Evolutionary conservation across 2,329 filamentous ascomycete species (phyloP).

Genomic region (Rhynchosporium graminicola): DNA sequence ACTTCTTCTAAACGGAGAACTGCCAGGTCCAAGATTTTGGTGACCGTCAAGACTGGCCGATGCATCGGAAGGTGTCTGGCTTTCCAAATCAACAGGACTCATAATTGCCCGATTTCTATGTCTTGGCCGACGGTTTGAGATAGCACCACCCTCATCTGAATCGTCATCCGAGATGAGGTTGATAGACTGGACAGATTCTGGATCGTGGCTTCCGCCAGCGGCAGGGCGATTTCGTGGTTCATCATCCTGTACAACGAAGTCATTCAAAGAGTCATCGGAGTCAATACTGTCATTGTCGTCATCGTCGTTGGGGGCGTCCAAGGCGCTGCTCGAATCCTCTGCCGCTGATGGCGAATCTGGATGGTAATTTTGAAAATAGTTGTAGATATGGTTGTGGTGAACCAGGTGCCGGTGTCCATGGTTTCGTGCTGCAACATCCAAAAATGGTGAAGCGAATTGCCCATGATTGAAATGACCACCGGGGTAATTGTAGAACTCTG

Average conservation of each 20-base stretch:
- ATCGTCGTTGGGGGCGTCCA: constrained; percentile 22
- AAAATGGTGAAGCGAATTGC: constrained; percentile 7
- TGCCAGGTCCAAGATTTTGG: constrained; percentile 5
- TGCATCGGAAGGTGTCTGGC: constrained; percentile 1
- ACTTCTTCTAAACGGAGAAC: constrained; percentile 20
- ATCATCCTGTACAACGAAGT: constrained; percentile 38
- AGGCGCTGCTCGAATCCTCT: constrained; percentile 21
- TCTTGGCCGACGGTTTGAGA: constrained; percentile 33
- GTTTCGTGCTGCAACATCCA: constrained; percentile 10
- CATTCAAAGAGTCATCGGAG: constrained; percentile 33
- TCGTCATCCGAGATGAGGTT: constrained; percentile 37
- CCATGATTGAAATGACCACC: background rate
- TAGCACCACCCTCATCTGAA: constrained; percentile 38
- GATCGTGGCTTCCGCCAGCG: background rate
- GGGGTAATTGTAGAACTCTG: constrained; percentile 7
- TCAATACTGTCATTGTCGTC: constrained; percentile 35
- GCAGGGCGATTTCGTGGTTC: constrained; percentile 22
- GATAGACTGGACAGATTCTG: constrained; percentile 14
- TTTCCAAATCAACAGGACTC: constrained; percentile 5
- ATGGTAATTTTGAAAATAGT: constrained; percentile 24
- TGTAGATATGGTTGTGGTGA: constrained; percentile 10
- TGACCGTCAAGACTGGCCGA: constrained; percentile 15
- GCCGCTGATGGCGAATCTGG: constrained; percentile 10
- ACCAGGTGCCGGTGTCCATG: constrained; percentile 1
- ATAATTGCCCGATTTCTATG: constrained; percentile 15